Base-by-base conservation (phyloP, 2,329 filamentous ascomycete species). In the Fusarium pseudonygamai region DNA sequence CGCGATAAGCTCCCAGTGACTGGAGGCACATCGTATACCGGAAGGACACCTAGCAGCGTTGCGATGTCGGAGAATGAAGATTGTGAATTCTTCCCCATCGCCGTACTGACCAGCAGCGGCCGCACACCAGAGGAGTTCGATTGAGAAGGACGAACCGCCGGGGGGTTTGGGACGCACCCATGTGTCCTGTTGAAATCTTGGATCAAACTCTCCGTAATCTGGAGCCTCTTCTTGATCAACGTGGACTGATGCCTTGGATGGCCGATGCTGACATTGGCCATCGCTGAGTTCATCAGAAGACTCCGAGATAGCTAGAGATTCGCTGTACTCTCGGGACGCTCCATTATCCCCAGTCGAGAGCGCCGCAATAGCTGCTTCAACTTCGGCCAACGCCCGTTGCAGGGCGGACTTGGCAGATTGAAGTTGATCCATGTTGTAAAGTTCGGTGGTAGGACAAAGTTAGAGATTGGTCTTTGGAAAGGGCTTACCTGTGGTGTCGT, bases 201-300 rank as follows among this genome's bases (percentile, higher is more conserved):
- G 5, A 14, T 30, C 46, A 4, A 16, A 28, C 7, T 14, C 22
- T 16, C 3, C 5, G 0, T 30, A 7, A 15, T 9, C 24, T 7
- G 14, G 20, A 12, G 14, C 9, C 5, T 30, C 10, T 47, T 30
- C 26, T 10, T 14, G 20, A 30, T 8, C 5, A n/a, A 30, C 8
- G 5, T 18, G 14, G 1, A n/a, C 10, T 16, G 46, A 49, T 32
- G 28, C 20, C 28, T 49, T 49, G 6, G 28, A 49, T 16, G 22
- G 26, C 15, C 26, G 9, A 12, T 14, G 26, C 14, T 16, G 20
- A 3, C 4, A 1, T 16, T 47, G 26, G 3, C 4, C 7, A 9
- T 30, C 26, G 15, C 13, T n/a, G 10, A 47, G 14, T 12, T 15
- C 14, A 20, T 47, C 22, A 15, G 14, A 30, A 47, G 26, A 30